phyloP scores from a whole-genome alignment of 257 asterid species.

The Solanum stenotomum region DNA sequence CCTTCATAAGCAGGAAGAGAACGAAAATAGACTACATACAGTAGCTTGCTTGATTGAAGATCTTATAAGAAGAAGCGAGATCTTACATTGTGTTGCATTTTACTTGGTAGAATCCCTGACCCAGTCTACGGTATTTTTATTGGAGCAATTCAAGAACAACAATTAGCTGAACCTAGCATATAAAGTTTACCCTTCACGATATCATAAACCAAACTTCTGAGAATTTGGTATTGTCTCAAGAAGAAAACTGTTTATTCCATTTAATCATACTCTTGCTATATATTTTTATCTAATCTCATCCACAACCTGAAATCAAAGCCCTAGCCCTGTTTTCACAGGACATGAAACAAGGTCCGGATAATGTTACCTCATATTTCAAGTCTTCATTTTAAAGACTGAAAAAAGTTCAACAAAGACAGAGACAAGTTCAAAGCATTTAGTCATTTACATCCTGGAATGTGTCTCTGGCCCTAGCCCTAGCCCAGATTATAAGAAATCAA shows the following conservation, averaged over 20 bases:
- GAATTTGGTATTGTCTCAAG: neutral
- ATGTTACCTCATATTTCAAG: neutral
- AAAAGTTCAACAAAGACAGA: neutral
- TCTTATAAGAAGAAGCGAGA: neutral
- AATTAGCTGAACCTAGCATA: neutral
- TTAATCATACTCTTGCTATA: neutral
- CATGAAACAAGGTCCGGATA: neutral
- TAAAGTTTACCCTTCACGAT: neutral
- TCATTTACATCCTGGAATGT: neutral
- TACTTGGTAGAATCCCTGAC: neutral
- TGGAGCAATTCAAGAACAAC: neutral
- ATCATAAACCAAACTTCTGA: neutral
- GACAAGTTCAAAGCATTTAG: neutral
- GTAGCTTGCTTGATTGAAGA: neutral
- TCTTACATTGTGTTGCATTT: neutral
- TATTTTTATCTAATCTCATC: neutral
- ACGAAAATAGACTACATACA: neutral
- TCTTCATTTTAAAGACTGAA: neutral
- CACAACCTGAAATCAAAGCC: neutral
- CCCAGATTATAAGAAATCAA: neutral
- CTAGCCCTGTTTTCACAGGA: neutral
- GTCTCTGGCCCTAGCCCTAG: neutral
- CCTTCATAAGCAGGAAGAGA: constrained; percentile 12
- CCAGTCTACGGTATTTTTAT: neutral
- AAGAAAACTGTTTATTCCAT: neutral